Percentiles rank a stretch among this genome's conserved stretches.
Conservation (phyloP, 2,329 filamentous ascomycete species). For the Diaporthe humulicola region DNA sequence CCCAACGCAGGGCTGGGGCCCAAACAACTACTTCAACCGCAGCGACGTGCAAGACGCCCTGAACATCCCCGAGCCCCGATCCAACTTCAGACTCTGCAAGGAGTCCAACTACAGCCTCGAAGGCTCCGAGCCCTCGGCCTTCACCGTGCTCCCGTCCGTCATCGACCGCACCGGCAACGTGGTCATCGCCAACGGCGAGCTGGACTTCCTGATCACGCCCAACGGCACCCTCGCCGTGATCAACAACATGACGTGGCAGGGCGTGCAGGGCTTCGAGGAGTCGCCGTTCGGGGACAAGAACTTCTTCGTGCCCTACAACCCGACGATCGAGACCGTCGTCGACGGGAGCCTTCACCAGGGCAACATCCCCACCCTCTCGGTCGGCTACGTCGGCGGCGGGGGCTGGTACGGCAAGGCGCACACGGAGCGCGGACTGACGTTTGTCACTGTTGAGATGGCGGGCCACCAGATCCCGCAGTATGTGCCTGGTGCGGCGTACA, state of each 20-base stretch:
- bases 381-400: conserved; percentile 33
- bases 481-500: conserved; percentile 33
- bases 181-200: conserved; percentile 32
- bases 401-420: conserved; percentile 36
- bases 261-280: conserved; percentile 72
- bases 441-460: conserved; percentile 25
- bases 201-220: conserved; percentile 69
- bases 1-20: conserved; percentile 36
- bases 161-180: conserved; percentile 38
- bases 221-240: conserved; percentile 75
- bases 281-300: conserved; percentile 52
- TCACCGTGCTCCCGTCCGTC: conserved; percentile 25
- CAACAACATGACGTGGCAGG: conserved; percentile 81
- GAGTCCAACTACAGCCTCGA: not conserved
- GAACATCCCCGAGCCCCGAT: conserved; percentile 17
- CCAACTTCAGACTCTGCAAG: conserved; percentile 33
- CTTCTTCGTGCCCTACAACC: conserved; percentile 39
- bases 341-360: not conserved
- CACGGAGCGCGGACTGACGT: conserved; percentile 37
- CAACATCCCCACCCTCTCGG: conserved; percentile 12
- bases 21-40: conserved; percentile 41
- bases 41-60: conserved; percentile 38
- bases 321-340: conserved; percentile 22
- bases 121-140: conserved; percentile 13
- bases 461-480: conserved; percentile 39